Evolutionary conservation across 2,329 filamentous ascomycete genomes (phyloP).

Genomic region (Dactylellina parvicollis): DNA sequence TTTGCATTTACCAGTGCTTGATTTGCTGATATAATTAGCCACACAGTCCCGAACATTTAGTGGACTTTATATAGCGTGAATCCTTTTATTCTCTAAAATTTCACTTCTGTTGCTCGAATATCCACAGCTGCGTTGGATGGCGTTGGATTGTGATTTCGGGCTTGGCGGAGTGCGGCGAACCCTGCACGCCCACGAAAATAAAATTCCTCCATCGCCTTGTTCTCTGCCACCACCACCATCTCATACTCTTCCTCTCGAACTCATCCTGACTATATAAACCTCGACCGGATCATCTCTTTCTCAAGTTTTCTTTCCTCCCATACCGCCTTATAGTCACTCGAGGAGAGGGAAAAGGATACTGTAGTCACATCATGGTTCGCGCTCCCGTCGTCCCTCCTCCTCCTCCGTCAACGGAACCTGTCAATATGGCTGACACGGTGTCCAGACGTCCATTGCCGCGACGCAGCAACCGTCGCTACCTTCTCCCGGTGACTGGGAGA

Average conservation of each 20-base stretch:
- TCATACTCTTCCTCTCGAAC: slow-evolving; percentile 52
- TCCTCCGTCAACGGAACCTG: slow-evolving; percentile 53
- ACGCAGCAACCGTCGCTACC: slow-evolving; percentile 46
- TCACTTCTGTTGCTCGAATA: no score
- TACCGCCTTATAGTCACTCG: slow-evolving; percentile 8
- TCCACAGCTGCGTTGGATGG: slow-evolving; percentile 9
- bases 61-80: no score
- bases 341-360: slow-evolving; percentile 24
- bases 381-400: slow-evolving; percentile 45
- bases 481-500: slow-evolving; percentile 71
- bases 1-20: no score
- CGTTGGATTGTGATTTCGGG: slow-evolving; percentile 15
- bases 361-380: slow-evolving; percentile 50
- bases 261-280: slow-evolving; percentile 56
- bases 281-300: slow-evolving; percentile 57
- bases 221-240: slow-evolving; percentile 57
- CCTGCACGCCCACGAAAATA: slow-evolving; percentile 24
- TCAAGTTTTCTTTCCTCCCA: slow-evolving; percentile 26
- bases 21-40: no score
- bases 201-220: slow-evolving; percentile 42
- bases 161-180: slow-evolving; percentile 36
- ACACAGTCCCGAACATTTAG: no score
- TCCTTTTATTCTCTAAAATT: no score
- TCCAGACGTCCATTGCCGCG: slow-evolving; percentile 55
- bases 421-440: slow-evolving; percentile 56